These are phyloP conservation scores for Bacterosira constricta DNA, from an alignment of 108 stramenopile species.

Conservation along the genomic window DNA sequence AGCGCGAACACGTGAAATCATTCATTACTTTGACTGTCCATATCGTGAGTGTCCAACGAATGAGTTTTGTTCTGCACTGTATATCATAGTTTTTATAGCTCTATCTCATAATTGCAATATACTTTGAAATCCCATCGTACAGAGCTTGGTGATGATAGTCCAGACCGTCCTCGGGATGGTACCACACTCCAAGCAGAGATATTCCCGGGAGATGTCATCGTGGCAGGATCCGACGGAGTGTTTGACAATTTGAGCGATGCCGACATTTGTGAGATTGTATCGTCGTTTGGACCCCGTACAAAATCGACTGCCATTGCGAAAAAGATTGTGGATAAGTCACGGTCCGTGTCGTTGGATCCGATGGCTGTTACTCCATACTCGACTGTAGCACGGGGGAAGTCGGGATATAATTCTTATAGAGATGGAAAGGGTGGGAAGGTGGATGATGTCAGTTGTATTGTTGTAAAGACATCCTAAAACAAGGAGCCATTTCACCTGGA, in stretches of 20 bases:
- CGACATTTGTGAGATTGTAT: conserved; percentile 45
- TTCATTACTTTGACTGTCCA: conserved; percentile 90
- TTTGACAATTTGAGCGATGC: conserved; percentile 84
- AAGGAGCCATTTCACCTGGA: too few relatives aligned
- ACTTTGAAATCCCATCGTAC: too few relatives aligned
- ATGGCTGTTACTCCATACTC: conserved; percentile 79
- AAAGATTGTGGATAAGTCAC: conserved; percentile 65
- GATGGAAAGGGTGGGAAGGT: conserved; percentile 85
- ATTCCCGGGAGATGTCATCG: conserved; percentile 71
- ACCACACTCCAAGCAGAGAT: conserved; percentile 73
- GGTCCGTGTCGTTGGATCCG: conserved; percentile 68
- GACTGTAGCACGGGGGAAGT: conserved; percentile 62
- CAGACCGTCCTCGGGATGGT: conserved; percentile 82
- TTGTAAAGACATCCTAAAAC: conserved; percentile 54
- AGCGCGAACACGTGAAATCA: conserved; percentile 74
- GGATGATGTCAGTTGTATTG: conserved; percentile 87
- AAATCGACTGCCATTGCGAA: conserved; percentile 57
- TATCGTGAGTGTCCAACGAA: too few relatives aligned
- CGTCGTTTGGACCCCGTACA: conserved; percentile 11
- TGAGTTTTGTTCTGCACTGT: too few relatives aligned
- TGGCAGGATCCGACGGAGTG: conserved; percentile 86
- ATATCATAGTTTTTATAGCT: too few relatives aligned
- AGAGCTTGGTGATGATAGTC: conserved; percentile 77
- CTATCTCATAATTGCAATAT: too few relatives aligned
- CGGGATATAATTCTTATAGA: conserved; percentile 63